Conservation (phyloP, 371 early-diverging fungal species). For the Mucor saturninus region DNA sequence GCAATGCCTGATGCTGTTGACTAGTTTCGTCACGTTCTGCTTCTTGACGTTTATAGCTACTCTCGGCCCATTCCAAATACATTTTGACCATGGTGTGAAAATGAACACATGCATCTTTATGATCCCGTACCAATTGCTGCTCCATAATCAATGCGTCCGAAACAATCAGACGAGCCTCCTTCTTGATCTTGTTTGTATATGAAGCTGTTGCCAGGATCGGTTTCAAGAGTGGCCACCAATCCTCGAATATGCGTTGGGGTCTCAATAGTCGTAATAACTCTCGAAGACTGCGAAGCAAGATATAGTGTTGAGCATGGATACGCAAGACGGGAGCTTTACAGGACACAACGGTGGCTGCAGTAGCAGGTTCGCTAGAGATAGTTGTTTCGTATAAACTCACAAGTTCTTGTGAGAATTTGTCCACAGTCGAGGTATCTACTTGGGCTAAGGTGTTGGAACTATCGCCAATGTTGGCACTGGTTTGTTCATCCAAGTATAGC, state of each 20-base stretch:
- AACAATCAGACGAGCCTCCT: slow-evolving; percentile 40
- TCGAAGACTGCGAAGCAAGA: slow-evolving; percentile 42
- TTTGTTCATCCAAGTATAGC: slow-evolving; percentile 43
- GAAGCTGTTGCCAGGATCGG: slow-evolving; percentile 40
- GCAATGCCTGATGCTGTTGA: slow-evolving; percentile 37
- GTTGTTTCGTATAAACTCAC: slow-evolving; percentile 28
- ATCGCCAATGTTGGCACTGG: slow-evolving; percentile 24
- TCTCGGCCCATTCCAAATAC: slow-evolving; percentile 43
- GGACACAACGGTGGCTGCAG: slow-evolving; percentile 28
- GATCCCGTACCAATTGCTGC: slow-evolving; percentile 24
- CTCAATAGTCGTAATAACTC: slow-evolving; percentile 41
- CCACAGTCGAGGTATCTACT: slow-evolving; percentile 33
- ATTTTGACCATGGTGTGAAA: slow-evolving; percentile 35
- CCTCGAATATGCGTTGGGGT: slow-evolving; percentile 37
- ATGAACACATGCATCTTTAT: slow-evolving; percentile 15
- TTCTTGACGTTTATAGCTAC: slow-evolving; percentile 30
- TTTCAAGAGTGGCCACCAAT: slow-evolving; percentile 39
- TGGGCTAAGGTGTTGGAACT: slow-evolving; percentile 7
- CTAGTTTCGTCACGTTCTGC: slow-evolving; percentile 28
- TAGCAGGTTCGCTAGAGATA: slow-evolving; percentile 12
- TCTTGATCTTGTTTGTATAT: slow-evolving; percentile 41
- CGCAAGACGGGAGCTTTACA: slow-evolving; percentile 26
- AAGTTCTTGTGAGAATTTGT: slow-evolving; percentile 47
- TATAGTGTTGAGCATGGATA: slow-evolving; percentile 42
- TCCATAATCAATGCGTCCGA: slow-evolving; percentile 42